A percentile compares a stretch with the other conserved stretches of the same genome.
Conservation (phyloP, 345 rosid species). For the Pseudoturritis turrita region DNA sequence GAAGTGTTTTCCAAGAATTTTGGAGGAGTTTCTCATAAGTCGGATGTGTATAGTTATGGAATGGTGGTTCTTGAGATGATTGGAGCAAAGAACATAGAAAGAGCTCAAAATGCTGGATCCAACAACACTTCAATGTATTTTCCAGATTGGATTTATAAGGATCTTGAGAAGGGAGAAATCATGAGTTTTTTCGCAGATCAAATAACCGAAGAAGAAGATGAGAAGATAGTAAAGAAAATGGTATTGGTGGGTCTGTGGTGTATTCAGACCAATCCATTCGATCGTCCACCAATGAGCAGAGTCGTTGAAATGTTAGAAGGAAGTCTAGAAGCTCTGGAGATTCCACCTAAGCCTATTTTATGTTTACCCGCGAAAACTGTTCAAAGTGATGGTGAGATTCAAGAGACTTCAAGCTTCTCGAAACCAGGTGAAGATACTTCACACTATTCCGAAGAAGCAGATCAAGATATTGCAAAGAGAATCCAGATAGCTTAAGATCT, state of each 20-base stretch:
- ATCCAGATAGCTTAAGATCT: not conserved
- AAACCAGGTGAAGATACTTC: conserved; percentile 2
- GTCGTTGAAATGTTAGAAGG: conserved; percentile 38
- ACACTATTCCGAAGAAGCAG: not conserved
- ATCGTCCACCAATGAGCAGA: conserved; percentile 41
- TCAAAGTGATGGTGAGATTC: not conserved
- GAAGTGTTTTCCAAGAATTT: conserved; percentile 35
- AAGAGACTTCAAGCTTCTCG: conserved; percentile 8
- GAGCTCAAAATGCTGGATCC: not conserved
- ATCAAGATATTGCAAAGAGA: not conserved
- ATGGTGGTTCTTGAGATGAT: conserved; percentile 50
- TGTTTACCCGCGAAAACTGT: not conserved
- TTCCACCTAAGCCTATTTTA: conserved; percentile 25
- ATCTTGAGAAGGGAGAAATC: conserved; percentile 6
- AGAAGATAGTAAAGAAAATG: conserved; percentile 27
- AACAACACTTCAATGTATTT: conserved; percentile 13
- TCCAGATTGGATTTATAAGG: conserved; percentile 25
- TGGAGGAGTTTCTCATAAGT: conserved; percentile 42
- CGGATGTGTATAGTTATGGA: conserved; percentile 49
- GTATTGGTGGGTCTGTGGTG: conserved; percentile 42
- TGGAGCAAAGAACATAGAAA: conserved; percentile 27
- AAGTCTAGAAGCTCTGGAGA: conserved; percentile 4
- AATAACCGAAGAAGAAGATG: conserved; percentile 21
- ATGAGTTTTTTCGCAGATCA: conserved; percentile 7
- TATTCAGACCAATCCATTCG: conserved; percentile 41